Base-by-base conservation (phyloP, 2,329 filamentous ascomycete genomes). In the Diaporthe batatas region DNA sequence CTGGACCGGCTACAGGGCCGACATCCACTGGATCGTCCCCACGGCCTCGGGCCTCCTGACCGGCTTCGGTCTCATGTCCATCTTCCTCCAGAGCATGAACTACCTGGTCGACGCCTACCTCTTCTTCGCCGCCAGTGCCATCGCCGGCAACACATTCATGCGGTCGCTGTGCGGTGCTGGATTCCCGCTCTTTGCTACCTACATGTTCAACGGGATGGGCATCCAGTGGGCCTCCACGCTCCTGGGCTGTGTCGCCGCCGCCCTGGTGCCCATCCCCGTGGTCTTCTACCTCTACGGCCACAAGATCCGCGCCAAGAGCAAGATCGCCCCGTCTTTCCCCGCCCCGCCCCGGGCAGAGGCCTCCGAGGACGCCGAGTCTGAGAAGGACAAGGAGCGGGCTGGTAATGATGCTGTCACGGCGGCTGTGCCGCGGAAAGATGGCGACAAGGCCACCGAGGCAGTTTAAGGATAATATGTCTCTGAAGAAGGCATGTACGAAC, bases 61-160 rank as follows among this genome's bases (percentile, higher is more conserved):
- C 65, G 94, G 94, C 5, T 93, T 94, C 58, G 93, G 94, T 6
- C 91, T 96, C 79, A 91, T 95, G 83, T 92, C 92, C 34, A 95
- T 96, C 79, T 96, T 96, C 86, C 89, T 96, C 47, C 92, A 94
- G 76, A 87, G 91, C 16, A 84, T 96, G 74, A 96, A 96, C 83
- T 96, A 95, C 80, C 89, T 96, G 4, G 91, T 95, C 72, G 93
- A 96, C 78, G 91, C 90, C 12, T 92, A 92, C 78, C 88, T 91
- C 78, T 90, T 91, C 88, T 91, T 91, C 77, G 90, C 94, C 1
- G 94, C 94, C 14, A 95, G 93, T 0, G 94, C 93, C 29, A 90
- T 97, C 72, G 94, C 94, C 6, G 94, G 91, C 29, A 96, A 95
- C 82, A 93, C 93, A 0, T 92, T 97, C 78, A 83, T 97, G 49